Conservation (phyloP, 2,329 filamentous ascomycete genomes). For the Didymella segeticola region DNA sequence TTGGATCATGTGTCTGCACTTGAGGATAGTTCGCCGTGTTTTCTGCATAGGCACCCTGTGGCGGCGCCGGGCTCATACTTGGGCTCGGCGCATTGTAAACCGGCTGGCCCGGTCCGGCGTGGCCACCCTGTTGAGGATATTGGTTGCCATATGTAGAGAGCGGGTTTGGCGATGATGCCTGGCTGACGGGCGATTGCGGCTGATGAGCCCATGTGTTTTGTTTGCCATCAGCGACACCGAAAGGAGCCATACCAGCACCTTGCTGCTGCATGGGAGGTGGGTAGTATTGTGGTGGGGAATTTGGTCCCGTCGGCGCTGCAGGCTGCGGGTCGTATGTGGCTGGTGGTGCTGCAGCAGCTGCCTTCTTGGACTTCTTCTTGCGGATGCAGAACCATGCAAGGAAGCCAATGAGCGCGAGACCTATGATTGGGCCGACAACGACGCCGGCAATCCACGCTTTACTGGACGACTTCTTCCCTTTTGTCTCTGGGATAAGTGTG, state of each 20-base stretch:
- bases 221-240: conserved; percentile 24
- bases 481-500: background rate
- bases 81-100: conserved; percentile 21
- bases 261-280: conserved; percentile 27
- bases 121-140: conserved; percentile 25
- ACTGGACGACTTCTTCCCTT: conserved; percentile 19
- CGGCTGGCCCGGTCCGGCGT: conserved; percentile 15
- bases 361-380: conserved; percentile 25
- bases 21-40: conserved; percentile 4
- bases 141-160: conserved; percentile 2
- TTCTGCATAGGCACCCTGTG: conserved; percentile 19
- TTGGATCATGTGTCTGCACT: conserved; percentile 9
- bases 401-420: conserved; percentile 28
- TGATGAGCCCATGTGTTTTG: conserved; percentile 23
- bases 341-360: conserved; percentile 9
- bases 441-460: conserved; percentile 43
- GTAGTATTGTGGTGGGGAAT: conserved; percentile 26
- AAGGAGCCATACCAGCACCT: conserved; percentile 20
- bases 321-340: conserved; percentile 13
- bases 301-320: background rate
- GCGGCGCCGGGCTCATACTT: conserved; percentile 16
- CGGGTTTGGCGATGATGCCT: conserved; percentile 5
- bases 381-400: conserved; percentile 27
- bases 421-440: conserved; percentile 33
- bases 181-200: conserved; percentile 23